Conservation (phyloP, 306 rosid genomes). For the Oxytropis ochrocephala region DNA sequence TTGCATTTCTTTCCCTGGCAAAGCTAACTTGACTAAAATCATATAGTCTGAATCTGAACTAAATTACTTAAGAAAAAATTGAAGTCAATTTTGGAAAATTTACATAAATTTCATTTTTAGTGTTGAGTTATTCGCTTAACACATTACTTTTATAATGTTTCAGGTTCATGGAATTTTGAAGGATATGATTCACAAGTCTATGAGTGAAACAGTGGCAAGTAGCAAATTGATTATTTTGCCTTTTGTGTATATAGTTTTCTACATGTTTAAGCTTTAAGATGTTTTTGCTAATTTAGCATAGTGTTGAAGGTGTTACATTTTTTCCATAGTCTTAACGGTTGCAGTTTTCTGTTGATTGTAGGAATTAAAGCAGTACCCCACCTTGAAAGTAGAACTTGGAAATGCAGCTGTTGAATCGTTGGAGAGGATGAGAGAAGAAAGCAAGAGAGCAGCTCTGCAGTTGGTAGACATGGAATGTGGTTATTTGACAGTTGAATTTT, state of each 20-base stretch:
- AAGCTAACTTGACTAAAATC: neutral
- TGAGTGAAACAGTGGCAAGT: conserved; percentile 75
- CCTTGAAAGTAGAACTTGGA: conserved; percentile 81
- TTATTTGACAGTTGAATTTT: conserved; percentile 87
- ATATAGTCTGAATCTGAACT: neutral
- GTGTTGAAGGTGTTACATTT: neutral
- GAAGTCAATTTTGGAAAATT: neutral
- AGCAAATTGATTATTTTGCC: neutral
- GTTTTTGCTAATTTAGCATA: neutral
- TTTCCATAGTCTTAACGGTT: neutral
- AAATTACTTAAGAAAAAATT: neutral
- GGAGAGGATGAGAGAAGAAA: conserved; percentile 84
- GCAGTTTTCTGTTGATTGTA: conserved; percentile 21
- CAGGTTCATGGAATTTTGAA: conserved; percentile 87
- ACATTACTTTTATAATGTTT: conserved; percentile 11
- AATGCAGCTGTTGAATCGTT: conserved; percentile 80
- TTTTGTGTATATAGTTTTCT: neutral
- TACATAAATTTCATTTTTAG: neutral
- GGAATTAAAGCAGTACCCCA: conserved; percentile 94
- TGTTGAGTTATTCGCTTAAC: neutral
- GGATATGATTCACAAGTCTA: conserved; percentile 83
- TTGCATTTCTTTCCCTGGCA: conserved; percentile 5
- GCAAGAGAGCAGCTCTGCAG: conserved; percentile 81
- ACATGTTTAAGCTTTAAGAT: conserved; percentile 9
- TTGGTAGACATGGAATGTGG: conserved; percentile 91